phyloP scores from a whole-genome alignment of 352 stramenopile species.

The Phytophthora capsici region DNA sequence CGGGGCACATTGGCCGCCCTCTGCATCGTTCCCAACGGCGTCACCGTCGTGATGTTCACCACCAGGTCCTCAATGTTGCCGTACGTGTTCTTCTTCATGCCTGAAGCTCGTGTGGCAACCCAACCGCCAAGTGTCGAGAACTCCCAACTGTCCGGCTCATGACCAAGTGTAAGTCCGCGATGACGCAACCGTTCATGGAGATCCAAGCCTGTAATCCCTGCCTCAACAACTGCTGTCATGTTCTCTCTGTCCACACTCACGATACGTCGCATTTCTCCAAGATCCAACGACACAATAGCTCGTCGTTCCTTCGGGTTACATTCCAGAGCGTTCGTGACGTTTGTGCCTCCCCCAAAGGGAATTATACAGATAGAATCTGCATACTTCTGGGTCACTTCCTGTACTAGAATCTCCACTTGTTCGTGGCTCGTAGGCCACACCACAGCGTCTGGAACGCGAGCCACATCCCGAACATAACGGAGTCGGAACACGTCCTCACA shows the following conservation, averaged over 20 bases:
- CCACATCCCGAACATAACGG: conserved; percentile 47
- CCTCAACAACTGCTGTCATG: conserved; percentile 87
- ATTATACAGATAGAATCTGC: conserved; percentile 89
- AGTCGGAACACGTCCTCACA: conserved; percentile 76
- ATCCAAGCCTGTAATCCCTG: conserved; percentile 91
- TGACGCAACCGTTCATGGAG: conserved; percentile 88
- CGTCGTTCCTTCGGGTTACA: conserved; percentile 75
- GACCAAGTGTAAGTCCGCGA: conserved; percentile 90
- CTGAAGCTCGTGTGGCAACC: conserved; percentile 92
- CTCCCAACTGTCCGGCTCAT: conserved; percentile 94
- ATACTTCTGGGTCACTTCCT: conserved; percentile 55
- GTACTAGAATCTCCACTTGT: conserved; percentile 87
- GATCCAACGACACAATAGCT: conserved; percentile 94
- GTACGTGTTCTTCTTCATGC: conserved; percentile 96
- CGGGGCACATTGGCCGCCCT: conserved; percentile 64
- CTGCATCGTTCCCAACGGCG: conserved; percentile 65
- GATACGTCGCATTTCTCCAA: conserved; percentile 90
- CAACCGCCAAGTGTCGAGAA: conserved; percentile 94
- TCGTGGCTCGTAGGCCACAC: conserved; percentile 87
- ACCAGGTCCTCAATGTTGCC: conserved; percentile 96
- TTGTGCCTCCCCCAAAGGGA: conserved; percentile 95
- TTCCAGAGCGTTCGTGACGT: conserved; percentile 74
- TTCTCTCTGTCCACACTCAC: conserved; percentile 83
- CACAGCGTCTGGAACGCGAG: conserved; percentile 91
- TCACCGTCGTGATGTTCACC: conserved; percentile 83